Conservation (phyloP, 805 yeast genomes). For the Starmerella apicola region DNA sequence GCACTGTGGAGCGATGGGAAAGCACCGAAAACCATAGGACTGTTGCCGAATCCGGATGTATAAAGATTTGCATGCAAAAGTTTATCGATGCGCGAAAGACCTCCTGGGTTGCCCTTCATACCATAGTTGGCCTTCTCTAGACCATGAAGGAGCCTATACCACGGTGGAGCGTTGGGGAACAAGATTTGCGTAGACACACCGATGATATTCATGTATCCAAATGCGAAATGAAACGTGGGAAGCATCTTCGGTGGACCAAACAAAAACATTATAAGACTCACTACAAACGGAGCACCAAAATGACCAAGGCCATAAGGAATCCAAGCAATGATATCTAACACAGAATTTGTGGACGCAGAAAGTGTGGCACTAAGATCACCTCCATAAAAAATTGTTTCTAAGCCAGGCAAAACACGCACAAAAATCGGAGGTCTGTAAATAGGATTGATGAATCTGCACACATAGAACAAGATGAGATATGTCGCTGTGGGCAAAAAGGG, state of each 20-base stretch:
- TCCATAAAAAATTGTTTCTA: slow-evolving; percentile 85
- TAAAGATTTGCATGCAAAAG: slow-evolving; percentile 71
- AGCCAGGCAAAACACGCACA: slow-evolving; percentile 78
- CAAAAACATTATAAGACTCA: slow-evolving; percentile 61
- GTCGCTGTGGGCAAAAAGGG: slow-evolving; percentile 72
- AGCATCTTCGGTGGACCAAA: slow-evolving; percentile 87
- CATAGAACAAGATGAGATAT: slow-evolving; percentile 75
- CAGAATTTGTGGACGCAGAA: slow-evolving; percentile 54
- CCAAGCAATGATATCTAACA: slow-evolving; percentile 83
- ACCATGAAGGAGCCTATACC: slow-evolving; percentile 82
- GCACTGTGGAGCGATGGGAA: slow-evolving; percentile 80
- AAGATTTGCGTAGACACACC: slow-evolving; percentile 75
- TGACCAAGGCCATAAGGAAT: slow-evolving; percentile 87
- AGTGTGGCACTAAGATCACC: slow-evolving; percentile 75
- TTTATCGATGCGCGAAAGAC: slow-evolving; percentile 73
- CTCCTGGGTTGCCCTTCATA: slow-evolving; percentile 94
- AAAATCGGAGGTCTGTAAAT: slow-evolving; percentile 75
- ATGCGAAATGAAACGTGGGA: slow-evolving; percentile 77
- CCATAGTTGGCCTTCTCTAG: slow-evolving; percentile 79
- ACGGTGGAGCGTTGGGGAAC: slow-evolving; percentile 94
- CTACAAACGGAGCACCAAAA: slow-evolving; percentile 80
- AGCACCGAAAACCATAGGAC: slow-evolving; percentile 93
- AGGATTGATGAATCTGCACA: slow-evolving; percentile 61
- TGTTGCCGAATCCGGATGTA: slow-evolving; percentile 65
- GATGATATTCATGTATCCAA: slow-evolving; percentile 82